phyloP scores from a whole-genome alignment of 2,329 filamentous ascomycete species.

The Berkeleyomyces basicola region DNA sequence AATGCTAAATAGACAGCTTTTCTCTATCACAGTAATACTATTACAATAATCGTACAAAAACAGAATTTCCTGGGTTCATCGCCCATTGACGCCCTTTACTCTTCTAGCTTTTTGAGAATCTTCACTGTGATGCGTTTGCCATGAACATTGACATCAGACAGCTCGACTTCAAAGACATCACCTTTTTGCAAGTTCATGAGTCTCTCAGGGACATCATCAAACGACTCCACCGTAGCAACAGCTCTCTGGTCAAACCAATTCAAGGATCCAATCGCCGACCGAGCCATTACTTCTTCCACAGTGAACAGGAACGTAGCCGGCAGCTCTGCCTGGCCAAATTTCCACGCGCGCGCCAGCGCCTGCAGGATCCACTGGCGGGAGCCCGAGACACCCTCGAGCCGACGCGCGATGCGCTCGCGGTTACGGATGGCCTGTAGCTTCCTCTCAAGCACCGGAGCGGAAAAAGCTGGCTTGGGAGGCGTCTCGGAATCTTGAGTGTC shows the following conservation, averaged over 20 bases:
- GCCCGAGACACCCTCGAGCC: slow-evolving; percentile 28
- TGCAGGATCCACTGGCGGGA: slow-evolving; percentile 39
- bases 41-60: not conserved
- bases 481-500: slow-evolving; percentile 14
- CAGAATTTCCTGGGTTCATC: not conserved
- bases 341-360: slow-evolving; percentile 43
- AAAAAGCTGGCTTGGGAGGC: not conserved
- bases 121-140: slow-evolving; percentile 29
- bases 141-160: slow-evolving; percentile 37
- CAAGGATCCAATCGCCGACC: slow-evolving; percentile 26
- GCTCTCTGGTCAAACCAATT: slow-evolving; percentile 29
- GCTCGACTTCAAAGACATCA: slow-evolving; percentile 39
- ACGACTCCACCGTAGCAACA: slow-evolving; percentile 26
- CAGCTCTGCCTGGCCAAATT: slow-evolving; percentile 30
- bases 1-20: not conserved
- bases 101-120: slow-evolving; percentile 20
- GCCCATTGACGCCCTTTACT: not conserved
- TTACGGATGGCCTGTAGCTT: slow-evolving; percentile 34
- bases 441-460: slow-evolving; percentile 22
- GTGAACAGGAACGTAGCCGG: slow-evolving; percentile 33
- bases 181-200: slow-evolving; percentile 30
- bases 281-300: slow-evolving; percentile 24
- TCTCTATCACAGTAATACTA: not conserved
- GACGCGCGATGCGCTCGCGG: slow-evolving; percentile 34
- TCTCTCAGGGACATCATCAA: slow-evolving; percentile 24